phyloP scores from a whole-genome alignment of 371 early-diverging fungal species.

The Mortierella sp. region DNA sequence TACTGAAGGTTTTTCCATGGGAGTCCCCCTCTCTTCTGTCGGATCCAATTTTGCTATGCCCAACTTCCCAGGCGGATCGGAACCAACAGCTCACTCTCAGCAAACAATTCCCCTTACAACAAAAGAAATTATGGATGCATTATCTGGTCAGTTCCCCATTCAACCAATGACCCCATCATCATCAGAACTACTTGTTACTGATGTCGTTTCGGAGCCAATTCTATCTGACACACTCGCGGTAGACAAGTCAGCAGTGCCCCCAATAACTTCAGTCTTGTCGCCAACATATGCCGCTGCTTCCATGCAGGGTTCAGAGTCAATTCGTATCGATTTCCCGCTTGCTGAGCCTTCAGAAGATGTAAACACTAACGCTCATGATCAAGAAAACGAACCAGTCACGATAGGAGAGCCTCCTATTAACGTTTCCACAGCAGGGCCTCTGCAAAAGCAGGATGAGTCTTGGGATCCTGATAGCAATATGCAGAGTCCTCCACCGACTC shows the following conservation, averaged over 20 bases:
- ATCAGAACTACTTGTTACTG: not conserved
- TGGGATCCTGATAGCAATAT: conserved; percentile 24
- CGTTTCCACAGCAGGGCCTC: not conserved
- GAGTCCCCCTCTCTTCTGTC: conserved; percentile 6
- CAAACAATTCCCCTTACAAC: conserved; percentile 48
- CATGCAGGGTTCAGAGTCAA: not conserved
- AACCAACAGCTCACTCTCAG: not conserved
- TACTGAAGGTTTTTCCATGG: conserved; percentile 1
- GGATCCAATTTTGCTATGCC: not conserved
- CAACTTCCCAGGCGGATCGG: not conserved
- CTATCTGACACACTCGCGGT: not conserved
- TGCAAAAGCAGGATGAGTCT: not conserved
- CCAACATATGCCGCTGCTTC: not conserved
- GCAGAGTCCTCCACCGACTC: conserved; percentile 25
- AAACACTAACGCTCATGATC: not conserved
- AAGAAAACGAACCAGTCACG: not conserved
- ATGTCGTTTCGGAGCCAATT: not conserved
- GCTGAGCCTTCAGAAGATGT: not conserved
- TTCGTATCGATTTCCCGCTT: not conserved
- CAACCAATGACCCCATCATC: conserved; percentile 17
- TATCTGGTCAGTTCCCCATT: conserved; percentile 46
- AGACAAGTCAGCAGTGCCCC: not conserved
- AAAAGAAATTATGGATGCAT: conserved; percentile 50
- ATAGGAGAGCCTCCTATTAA: not conserved
- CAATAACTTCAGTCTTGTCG: not conserved